Base-by-base conservation (phyloP, 78 protist species). In the Guillardia theta region DNA sequence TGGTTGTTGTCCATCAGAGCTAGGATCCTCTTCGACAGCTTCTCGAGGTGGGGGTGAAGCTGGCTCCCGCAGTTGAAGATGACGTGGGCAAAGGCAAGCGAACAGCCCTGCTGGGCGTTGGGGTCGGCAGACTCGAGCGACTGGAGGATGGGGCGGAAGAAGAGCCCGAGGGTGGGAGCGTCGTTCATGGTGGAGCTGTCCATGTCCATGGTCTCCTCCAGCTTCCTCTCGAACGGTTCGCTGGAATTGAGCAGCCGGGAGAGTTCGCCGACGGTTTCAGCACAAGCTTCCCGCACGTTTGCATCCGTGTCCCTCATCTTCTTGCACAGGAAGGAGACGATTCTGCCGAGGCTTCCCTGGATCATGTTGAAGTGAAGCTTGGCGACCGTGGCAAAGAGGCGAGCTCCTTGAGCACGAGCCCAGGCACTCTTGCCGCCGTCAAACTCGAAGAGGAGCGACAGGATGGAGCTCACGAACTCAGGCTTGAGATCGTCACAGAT, bases 271-370 rank as follows among this genome's bases (percentile, higher is more conserved):
- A 70, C 36, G 33, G 83, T 70, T 43, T 70, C 83, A 15, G 83
- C 83, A 43, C 83, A 70, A 36, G 83, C 83, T 33, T 70, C 83
- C 45, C 83, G 83, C 83, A 70, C 83, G 45, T 70, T 70, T 15
- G 45, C 9, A 6, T 70, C 83, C 12, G 45, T 24, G 41, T 70
- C 83, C 15, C 83, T 36, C 27, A 22, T 33, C 27, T 43, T 36
- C 83, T 70, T 33, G 41, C 83, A 70, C 83, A 70, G 22, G 0
- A 12, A 15, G 9, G 33, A 33, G 8, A 70, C 22, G 4, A 70
- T 43, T 43, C 36, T 70, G 36, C 83, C 83, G 21, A 70, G 9
- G 45, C 45, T 33, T 58, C 27, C 39, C 70, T 58, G 70, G 36
- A 24, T 24, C 45, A 24, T 43, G 1, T 12, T 43, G 1, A 24